A percentile compares a stretch with the other conserved stretches of the same genome.
Evolutionary conservation across 768 basidiomycete species (phyloP).

Genomic region (Daedalea quercina): DNA sequence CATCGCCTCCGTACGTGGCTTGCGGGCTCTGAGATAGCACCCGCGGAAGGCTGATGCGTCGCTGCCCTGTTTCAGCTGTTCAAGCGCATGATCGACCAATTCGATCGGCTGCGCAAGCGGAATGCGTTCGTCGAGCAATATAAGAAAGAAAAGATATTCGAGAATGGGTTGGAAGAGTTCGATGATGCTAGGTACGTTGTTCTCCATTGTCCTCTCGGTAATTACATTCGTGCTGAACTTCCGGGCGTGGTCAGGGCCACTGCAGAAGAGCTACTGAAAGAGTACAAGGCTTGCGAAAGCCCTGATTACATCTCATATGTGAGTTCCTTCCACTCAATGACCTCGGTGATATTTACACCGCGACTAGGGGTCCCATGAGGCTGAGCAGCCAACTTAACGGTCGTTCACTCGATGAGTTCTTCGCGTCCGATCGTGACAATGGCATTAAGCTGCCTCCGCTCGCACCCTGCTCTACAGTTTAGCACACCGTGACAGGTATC

Average conservation of each 20-base stretch:
- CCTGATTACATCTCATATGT: constrained; percentile 90
- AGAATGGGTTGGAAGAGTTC: constrained; percentile 90
- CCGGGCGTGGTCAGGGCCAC: constrained; percentile 49
- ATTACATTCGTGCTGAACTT: not conserved
- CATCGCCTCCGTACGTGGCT: constrained; percentile 74
- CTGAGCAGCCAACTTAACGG: constrained; percentile 10
- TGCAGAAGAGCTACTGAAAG: constrained; percentile 82
- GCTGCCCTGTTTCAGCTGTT: constrained; percentile 54
- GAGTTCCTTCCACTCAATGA: constrained; percentile 24
- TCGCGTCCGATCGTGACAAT: too few relatives aligned
- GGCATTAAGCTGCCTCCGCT: too few relatives aligned
- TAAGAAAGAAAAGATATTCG: constrained; percentile 95
- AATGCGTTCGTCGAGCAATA: constrained; percentile 98
- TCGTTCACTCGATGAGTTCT: not conserved
- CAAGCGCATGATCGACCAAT: constrained; percentile 94
- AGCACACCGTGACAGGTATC: too few relatives aligned
- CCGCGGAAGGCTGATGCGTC: not conserved
- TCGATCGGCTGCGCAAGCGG: constrained; percentile 76
- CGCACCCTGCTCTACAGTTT: too few relatives aligned
- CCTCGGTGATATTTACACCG: not conserved
- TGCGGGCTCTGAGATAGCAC: not conserved
- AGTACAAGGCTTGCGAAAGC: constrained; percentile 95
- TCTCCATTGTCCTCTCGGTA: not conserved
- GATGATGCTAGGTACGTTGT: constrained; percentile 83
- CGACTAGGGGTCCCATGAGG: constrained; percentile 11